These are phyloP conservation scores for Aureobasidium zeae DNA, from an alignment of 2,329 filamentous ascomycete species.

Conservation along the genomic window DNA sequence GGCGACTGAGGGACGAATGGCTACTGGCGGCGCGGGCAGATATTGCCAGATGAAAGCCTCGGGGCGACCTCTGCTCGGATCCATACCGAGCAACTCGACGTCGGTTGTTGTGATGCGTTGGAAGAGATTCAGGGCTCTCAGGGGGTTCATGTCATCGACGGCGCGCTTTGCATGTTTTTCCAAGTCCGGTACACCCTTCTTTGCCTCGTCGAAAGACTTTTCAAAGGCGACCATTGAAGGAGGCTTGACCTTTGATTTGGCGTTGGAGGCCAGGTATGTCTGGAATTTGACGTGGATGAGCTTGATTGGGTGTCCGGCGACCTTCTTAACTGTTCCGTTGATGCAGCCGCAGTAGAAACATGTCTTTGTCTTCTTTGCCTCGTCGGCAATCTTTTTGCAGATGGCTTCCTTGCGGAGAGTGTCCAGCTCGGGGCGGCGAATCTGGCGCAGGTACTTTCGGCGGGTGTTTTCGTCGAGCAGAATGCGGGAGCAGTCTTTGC, in stretches of 20 bases:
- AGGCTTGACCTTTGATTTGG: conserved; percentile 73
- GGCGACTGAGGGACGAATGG: conserved; percentile 84
- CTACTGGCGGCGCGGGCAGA: conserved; percentile 85
- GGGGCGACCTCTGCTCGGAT: conserved; percentile 68
- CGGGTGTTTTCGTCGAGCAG: conserved; percentile 74
- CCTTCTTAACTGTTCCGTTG: conserved; percentile 88
- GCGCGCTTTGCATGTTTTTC: conserved; percentile 89
- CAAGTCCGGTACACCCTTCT: conserved; percentile 66
- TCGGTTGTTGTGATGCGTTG: conserved; percentile 76
- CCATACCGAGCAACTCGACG: conserved; percentile 82
- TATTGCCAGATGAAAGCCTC: conserved; percentile 99
- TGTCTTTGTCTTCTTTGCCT: conserved; percentile 75
- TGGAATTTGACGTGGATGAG: conserved; percentile 89
- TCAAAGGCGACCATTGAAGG: conserved; percentile 78
- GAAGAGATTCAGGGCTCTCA: conserved; percentile 83
- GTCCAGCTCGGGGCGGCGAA: conserved; percentile 74
- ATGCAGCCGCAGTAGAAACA: conserved; percentile 73
- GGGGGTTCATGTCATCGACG: conserved; percentile 85
- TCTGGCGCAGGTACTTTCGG: conserved; percentile 64
- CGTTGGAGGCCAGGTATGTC: conserved; percentile 78
- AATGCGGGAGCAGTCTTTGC: conserved; percentile 82
- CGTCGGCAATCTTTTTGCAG: conserved; percentile 78
- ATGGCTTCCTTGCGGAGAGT: conserved; percentile 76
- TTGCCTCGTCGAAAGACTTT: conserved; percentile 71
- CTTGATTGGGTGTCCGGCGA: conserved; percentile 72